phyloP scores from a whole-genome alignment of 306 rosid genomes.

The Prunus mira region DNA sequence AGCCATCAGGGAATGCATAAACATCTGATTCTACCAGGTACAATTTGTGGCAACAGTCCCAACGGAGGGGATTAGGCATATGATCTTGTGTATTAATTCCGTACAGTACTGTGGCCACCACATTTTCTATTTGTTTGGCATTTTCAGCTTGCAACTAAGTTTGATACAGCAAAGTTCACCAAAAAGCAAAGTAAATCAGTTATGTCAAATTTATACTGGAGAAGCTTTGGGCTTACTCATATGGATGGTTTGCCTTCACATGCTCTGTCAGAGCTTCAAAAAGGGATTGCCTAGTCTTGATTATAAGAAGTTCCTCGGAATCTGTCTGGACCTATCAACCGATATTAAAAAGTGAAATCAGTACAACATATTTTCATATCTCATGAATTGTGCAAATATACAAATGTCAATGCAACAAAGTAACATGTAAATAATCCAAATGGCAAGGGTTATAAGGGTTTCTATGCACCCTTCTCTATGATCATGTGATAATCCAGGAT shows the following conservation, averaged over 20 bases:
- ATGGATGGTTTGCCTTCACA: conserved; percentile 77
- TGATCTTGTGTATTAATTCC: neutral
- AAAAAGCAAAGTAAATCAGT: neutral
- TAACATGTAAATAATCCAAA: neutral
- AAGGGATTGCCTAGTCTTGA: conserved; percentile 91
- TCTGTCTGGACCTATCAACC: conserved; percentile 69
- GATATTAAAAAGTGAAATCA: conserved; percentile 22
- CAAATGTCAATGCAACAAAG: neutral
- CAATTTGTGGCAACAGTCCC: neutral
- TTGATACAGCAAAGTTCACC: neutral
- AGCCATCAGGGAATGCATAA: neutral
- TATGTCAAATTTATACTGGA: conserved; percentile 3
- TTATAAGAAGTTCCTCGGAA: conserved; percentile 79
- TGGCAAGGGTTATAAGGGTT: neutral
- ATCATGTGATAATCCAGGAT: conserved; percentile 2
- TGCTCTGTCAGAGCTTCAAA: conserved; percentile 75
- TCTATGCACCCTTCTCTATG: neutral
- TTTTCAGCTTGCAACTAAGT: neutral
- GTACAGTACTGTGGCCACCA: neutral
- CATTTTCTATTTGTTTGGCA: neutral
- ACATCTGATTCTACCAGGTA: neutral
- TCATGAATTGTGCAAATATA: conserved; percentile 1
- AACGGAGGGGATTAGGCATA: neutral
- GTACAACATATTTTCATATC: conserved; percentile 3
- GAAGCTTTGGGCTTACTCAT: conserved; percentile 56